Evolutionary conservation across 805 yeast species (phyloP), one percentile per base, ranked within the genome.

Genomic region (Lipomyces chichibuensis): DNA sequence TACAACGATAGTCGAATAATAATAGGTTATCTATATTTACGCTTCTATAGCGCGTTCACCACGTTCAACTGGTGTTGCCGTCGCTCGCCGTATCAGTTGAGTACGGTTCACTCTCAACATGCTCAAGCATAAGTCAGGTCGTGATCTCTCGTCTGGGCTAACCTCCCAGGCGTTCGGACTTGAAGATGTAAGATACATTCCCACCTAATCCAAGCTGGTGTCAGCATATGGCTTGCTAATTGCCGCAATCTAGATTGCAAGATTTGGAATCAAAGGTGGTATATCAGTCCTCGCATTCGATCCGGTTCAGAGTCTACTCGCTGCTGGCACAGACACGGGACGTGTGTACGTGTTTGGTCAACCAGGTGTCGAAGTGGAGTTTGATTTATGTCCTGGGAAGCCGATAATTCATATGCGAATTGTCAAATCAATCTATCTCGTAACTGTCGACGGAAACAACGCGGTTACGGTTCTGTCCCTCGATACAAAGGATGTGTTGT

Each of bases 261-360:
- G 77, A 6, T 87, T 85, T 73, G 95, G 95, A 1, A 74, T 89
- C 43, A 80, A 83, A 20, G 94, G 96, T 13, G 83, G 84, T 14
- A 84, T 90, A 8, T 79, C 85, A 46, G 86, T 91, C 0, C 75
- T 87, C 52, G 96, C 95, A 0, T 90, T 83, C 77, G 98, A 95
- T 76, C 96, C 96, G 2, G 87, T 91, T 0, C 99, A 95, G 77
- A 86, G 95, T 63, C 81, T 95, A 33, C 77, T 92, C 73, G 98
- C 97, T 0, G 80, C 92, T 0, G 88, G 92, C 2, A 92, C 97
- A 0, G 87, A 83, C 49, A 75, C 79, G 7, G 91, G 92, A 53
- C 86, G 86, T 57, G 82, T 95, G 17, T 88, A 90, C 70, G 88
- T 95, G 3, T 88, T 87, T 75, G 99, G 98, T 1, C 94, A 90